Conservation (phyloP, 2,329 filamentous ascomycete species). For the Arthrobotrys conoides region DNA sequence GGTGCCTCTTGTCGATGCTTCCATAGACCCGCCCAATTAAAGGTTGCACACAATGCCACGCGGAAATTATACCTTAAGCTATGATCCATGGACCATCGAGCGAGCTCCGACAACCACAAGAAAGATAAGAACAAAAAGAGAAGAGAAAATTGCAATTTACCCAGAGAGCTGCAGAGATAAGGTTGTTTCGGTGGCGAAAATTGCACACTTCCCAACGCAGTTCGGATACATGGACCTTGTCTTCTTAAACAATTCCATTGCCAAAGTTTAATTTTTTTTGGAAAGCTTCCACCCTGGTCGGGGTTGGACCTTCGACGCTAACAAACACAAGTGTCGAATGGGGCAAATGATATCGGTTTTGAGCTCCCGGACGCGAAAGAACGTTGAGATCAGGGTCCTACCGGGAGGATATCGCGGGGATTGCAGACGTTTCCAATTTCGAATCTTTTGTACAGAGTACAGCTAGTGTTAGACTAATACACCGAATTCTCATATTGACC, state of each 20-base stretch:
- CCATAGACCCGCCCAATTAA: slow-evolving; percentile 27
- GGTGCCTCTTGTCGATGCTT: slow-evolving; percentile 11
- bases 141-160: slow-evolving; percentile 38
- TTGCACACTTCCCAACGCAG: not conserved
- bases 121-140: slow-evolving; percentile 28
- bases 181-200: slow-evolving; percentile 31
- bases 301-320: not conserved
- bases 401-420: not conserved
- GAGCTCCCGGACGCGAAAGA: not conserved
- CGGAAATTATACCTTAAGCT: slow-evolving; percentile 47
- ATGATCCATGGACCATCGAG: slow-evolving; percentile 12
- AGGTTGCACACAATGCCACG: slow-evolving; percentile 33
- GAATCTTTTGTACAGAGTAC: slow-evolving; percentile 10
- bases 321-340: slow-evolving; percentile 9
- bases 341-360: not conserved
- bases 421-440: slow-evolving; percentile 27
- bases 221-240: slow-evolving; percentile 14
- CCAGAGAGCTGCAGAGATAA: slow-evolving; percentile 39
- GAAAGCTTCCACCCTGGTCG: slow-evolving; percentile 1
- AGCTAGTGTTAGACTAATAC: not conserved
- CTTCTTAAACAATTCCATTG: slow-evolving; percentile 34
- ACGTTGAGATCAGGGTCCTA: not conserved
- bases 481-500: not conserved
- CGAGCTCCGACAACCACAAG: slow-evolving; percentile 48
- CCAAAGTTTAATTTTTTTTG: slow-evolving; percentile 15